Conservation (phyloP, 768 basidiomycete species). For the Macrocybe gigantea region DNA sequence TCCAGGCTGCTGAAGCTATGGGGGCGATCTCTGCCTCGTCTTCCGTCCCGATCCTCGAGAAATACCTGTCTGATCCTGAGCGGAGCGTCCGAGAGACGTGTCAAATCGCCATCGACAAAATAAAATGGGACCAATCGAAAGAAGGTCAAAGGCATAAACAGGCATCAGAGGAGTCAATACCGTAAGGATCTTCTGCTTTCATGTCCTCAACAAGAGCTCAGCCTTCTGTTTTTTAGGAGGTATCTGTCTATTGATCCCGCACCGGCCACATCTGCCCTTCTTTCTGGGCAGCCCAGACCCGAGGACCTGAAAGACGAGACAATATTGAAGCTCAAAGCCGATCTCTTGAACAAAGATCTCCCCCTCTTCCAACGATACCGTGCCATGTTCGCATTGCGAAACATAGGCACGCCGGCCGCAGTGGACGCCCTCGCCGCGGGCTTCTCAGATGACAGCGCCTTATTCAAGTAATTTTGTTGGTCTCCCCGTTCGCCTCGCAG, state of each 20-base stretch:
- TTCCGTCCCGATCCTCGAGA: conserved; percentile 63
- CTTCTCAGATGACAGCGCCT: conserved; percentile 80
- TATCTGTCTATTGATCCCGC: conserved; percentile 90
- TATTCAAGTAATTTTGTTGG: conserved; percentile 77
- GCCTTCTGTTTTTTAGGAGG: conserved; percentile 28
- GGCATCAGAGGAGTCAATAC: conserved; percentile 23
- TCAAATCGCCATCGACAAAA: conserved; percentile 94
- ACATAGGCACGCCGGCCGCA: conserved; percentile 81
- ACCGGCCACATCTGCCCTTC: conserved; percentile 64
- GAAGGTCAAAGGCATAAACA: conserved; percentile 51
- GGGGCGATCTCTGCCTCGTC: conserved; percentile 77
- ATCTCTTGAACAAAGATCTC: conserved; percentile 58
- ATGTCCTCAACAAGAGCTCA: not conserved
- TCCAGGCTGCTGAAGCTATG: conserved; percentile 95
- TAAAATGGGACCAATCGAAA: conserved; percentile 84
- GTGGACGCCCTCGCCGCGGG: conserved; percentile 90
- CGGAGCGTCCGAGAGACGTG: conserved; percentile 89
- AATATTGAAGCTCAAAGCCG: conserved; percentile 50
- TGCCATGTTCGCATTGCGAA: conserved; percentile 96
- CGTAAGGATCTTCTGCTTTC: conserved; percentile 24
- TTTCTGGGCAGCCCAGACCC: conserved; percentile 47
- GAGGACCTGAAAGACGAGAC: conserved; percentile 40
- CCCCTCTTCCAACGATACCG: conserved; percentile 92
- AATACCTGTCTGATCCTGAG: conserved; percentile 68
- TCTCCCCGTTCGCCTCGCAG: not conserved